Conservation (phyloP, 768 basidiomycete species). For the Piloderma croceum region DNA sequence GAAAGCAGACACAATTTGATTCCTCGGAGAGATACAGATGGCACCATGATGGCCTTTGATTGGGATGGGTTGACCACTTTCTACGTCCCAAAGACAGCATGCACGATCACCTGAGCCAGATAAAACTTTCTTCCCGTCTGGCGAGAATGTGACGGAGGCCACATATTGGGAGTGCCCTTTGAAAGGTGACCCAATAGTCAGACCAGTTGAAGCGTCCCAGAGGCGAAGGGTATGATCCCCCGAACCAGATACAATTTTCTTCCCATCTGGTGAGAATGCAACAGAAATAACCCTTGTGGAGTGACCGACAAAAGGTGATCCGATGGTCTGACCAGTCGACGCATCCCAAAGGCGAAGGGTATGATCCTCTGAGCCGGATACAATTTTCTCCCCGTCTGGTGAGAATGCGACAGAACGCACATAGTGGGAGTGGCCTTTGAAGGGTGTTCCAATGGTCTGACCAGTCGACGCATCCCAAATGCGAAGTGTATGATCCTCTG, state of each 20-base stretch:
- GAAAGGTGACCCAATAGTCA: slow-evolving; percentile 6
- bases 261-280: no score
- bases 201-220: slow-evolving; percentile 17
- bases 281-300: no score
- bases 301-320: no score
- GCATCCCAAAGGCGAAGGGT: no score
- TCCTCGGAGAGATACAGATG: no score
- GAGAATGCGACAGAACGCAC: slow-evolving; percentile 21
- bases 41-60: no score
- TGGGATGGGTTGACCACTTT: no score
- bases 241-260: slow-evolving; percentile 23
- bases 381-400: slow-evolving; percentile 20
- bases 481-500: slow-evolving; percentile 17
- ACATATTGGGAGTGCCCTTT: slow-evolving; percentile 11
- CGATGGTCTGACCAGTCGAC: no score
- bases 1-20: no score
- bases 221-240: slow-evolving; percentile 20
- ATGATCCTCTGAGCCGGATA: no score
- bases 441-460: slow-evolving; percentile 4
- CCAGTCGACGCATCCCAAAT: slow-evolving; percentile 22
- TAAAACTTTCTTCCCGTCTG: slow-evolving; percentile 22
- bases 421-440: slow-evolving; percentile 11
- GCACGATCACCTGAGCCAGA: slow-evolving; percentile 24
- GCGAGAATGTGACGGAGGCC: slow-evolving; percentile 20
- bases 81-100: slow-evolving; percentile 25